Percentiles rank a stretch among this genome's conserved stretches.
Conservation (phyloP, 75 land plant species). For the Selaginella tamariscina region DNA sequence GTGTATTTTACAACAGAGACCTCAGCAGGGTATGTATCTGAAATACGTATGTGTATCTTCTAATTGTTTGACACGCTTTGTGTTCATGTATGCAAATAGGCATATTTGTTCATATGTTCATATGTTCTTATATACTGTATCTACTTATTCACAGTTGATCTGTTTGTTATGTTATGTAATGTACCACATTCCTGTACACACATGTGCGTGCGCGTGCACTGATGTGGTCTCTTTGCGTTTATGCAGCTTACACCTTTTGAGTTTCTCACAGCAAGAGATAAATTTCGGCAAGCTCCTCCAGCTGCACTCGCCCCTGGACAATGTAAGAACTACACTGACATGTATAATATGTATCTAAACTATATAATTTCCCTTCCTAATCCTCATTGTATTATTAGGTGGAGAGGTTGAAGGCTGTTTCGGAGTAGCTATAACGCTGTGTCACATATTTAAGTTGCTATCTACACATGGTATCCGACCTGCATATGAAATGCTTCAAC, state of each 20-base stretch:
- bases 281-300: constrained; percentile 84
- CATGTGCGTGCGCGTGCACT: neutral
- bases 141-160: neutral
- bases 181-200: too few relatives aligned
- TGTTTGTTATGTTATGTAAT: too few relatives aligned
- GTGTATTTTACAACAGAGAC: constrained; percentile 62
- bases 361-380: too few relatives aligned
- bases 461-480: constrained; percentile 86
- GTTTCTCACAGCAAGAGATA: constrained; percentile 66
- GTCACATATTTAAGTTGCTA: constrained; percentile 67
- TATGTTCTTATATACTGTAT: too few relatives aligned
- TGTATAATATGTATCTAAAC: too few relatives aligned
- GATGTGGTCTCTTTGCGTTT: neutral
- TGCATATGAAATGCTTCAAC: constrained; percentile 83
- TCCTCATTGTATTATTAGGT: too few relatives aligned
- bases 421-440: constrained; percentile 66
- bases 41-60: neutral
- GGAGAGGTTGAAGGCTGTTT: constrained; percentile 74
- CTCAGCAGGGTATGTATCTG: constrained; percentile 44
- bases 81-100: neutral
- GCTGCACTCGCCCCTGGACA: constrained; percentile 37
- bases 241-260: constrained; percentile 81
- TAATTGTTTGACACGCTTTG: neutral
- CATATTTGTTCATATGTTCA: neutral
- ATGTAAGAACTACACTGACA: too few relatives aligned